Evolutionary conservation across 768 basidiomycete species (phyloP).

Genomic region (Mycena albidolilacea): DNA sequence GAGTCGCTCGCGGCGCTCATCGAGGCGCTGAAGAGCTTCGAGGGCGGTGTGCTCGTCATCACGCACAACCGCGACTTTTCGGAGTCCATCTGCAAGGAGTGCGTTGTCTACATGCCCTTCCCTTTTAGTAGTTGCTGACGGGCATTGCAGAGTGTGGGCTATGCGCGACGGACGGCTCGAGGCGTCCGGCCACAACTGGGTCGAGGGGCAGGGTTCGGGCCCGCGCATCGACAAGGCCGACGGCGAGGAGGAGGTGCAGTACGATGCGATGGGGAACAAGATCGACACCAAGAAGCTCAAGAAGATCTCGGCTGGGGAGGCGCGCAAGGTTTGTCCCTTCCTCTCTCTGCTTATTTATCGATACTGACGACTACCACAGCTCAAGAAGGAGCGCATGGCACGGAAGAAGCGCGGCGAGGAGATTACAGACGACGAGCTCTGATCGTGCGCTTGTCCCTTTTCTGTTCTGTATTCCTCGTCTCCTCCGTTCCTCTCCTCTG

Average conservation of each 20-base stretch:
- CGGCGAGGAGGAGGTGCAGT: conserved; percentile 91
- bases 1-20: conserved; percentile 99
- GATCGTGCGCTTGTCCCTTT: conserved; percentile 41
- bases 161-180: conserved; percentile 98
- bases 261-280: conserved; percentile 99
- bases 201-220: conserved; percentile 97
- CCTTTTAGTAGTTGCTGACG: conserved; percentile 8
- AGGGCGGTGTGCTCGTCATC: conserved; percentile 98
- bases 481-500: background rate
- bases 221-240: conserved; percentile 95
- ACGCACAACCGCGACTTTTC: conserved; percentile 99
- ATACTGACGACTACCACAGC: conserved; percentile 44
- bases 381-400: conserved; percentile 97
- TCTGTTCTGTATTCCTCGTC: conserved; percentile 30
- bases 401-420: conserved; percentile 91
- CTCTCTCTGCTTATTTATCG: background rate
- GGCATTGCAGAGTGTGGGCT: conserved; percentile 84
- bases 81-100: conserved; percentile 95
- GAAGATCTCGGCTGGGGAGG: conserved; percentile 88
- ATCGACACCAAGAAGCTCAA: conserved; percentile 87
- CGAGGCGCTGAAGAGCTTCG: conserved; percentile 96
- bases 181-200: conserved; percentile 99
- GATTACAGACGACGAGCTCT: conserved; percentile 76
- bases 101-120: conserved; percentile 27
- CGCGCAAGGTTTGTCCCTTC: conserved; percentile 72